These are phyloP conservation scores for Rubus parviflorus DNA, from an alignment of 306 rosid species.

Conservation along the genomic window DNA sequence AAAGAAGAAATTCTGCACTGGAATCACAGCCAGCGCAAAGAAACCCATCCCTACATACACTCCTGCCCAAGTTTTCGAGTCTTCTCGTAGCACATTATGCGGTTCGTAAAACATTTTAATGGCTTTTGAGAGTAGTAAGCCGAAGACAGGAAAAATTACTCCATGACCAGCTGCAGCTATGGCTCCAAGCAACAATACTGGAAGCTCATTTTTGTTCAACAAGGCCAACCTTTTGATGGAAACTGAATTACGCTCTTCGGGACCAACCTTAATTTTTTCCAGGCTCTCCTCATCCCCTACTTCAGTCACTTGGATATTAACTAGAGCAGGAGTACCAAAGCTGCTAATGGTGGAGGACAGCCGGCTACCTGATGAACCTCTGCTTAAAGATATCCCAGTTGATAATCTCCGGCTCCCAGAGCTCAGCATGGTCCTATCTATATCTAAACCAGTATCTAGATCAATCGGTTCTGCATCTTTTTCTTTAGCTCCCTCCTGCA, in stretches of 20 bases:
- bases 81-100: constrained; percentile 47
- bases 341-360: constrained; percentile 31
- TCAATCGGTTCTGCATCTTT: constrained; percentile 23
- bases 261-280: constrained; percentile 9
- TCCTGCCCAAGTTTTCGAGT: constrained; percentile 64
- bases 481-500: constrained; percentile 58
- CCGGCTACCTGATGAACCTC: constrained; percentile 39
- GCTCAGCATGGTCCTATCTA: constrained; percentile 24
- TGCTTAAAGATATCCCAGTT: constrained; percentile 41
- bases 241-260: constrained; percentile 28
- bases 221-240: constrained; percentile 50
- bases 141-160: constrained; percentile 62
- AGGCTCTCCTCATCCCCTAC: constrained; percentile 8
- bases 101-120: constrained; percentile 60
- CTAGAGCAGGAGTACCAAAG: constrained; percentile 34
- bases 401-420: constrained; percentile 37
- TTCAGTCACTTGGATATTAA: constrained; percentile 20
- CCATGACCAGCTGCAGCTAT: constrained; percentile 65
- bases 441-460: constrained; percentile 25
- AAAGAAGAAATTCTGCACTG: constrained; percentile 56
- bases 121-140: constrained; percentile 68
- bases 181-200: constrained; percentile 57
- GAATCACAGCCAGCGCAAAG: constrained; percentile 31
- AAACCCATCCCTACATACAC: constrained; percentile 59
- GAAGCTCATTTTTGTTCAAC: constrained; percentile 74